Base-by-base conservation (phyloP, 202 grass and related monocot species). In the Hordeum pubiflorum region DNA sequence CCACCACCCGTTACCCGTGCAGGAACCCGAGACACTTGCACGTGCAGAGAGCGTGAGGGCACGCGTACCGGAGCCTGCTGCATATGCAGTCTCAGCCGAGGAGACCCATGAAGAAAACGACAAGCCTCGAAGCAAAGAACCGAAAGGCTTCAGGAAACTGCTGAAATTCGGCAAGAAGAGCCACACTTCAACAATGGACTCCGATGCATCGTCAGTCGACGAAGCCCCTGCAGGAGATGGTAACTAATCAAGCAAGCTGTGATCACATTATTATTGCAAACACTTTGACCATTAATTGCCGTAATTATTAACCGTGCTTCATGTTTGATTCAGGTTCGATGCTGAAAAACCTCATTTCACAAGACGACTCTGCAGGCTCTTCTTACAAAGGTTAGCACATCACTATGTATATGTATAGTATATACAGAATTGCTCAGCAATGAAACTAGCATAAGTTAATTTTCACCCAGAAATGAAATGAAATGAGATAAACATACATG, bases 131-230 rank as follows among this genome's bases (percentile, higher is more conserved):
- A 92, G 75, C 79, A 98, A 90, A 85, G 94, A 92, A 80, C 74
- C 91, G 50, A 97, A 90, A 83, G 96, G 96, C 3, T 91, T 98
- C 44, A 92, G 88, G 57, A 98, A 98, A 77, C 80, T 98, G 66
- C 46, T 95, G 73, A 98, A 95, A 72, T 95, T 98, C 75, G 96
- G 92, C 61, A 91, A 89, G 78, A 98, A 95, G 87, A 87, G 63
- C 75, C 87, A 94, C 21, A 26, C 46, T 40, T 89, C 89, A 57
- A 76, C 90, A 34, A 55, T 58, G 17, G 86, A 91, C 46, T 85
- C 86, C 1, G 89, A 90, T 69, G 81, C 60, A 5, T 88, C 86
- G 24, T 91, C 92, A 20, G 65, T 93, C 61, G 92, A 91, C 36
- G 90, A 93, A 67, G 71, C 79, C 66, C 27, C 79, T 17, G 27